phyloP scores from a whole-genome alignment of 2,329 filamentous ascomycete species.

The Fusarium subglutinans region DNA sequence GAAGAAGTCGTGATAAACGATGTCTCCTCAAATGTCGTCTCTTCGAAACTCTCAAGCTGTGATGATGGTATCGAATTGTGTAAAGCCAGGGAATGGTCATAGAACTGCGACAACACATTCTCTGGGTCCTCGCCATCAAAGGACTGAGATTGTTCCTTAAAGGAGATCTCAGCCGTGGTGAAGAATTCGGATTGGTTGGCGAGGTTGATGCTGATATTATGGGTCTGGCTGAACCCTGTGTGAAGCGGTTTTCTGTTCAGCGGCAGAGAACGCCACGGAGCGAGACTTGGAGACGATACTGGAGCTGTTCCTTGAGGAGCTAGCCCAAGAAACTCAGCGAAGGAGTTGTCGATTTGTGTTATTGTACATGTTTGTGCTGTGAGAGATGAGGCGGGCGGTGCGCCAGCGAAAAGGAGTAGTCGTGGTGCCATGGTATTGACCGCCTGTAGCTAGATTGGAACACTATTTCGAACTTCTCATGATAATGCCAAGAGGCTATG shows the following conservation, averaged over 20 bases:
- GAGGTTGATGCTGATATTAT: conserved; percentile 49
- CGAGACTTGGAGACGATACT: conserved; percentile 47
- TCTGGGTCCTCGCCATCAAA: conserved; percentile 47
- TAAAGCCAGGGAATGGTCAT: conserved; percentile 78
- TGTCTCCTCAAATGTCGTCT: conserved; percentile 40
- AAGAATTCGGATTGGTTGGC: conserved; percentile 57
- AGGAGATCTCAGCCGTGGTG: conserved; percentile 54
- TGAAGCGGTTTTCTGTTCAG: conserved; percentile 56
- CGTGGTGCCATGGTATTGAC: conserved; percentile 37
- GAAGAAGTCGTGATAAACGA: conserved; percentile 53
- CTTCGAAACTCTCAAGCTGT: conserved; percentile 55
- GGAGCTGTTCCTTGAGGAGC: not conserved
- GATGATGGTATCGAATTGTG: conserved; percentile 74
- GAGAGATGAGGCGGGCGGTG: conserved; percentile 46
- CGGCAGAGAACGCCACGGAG: conserved; percentile 65
- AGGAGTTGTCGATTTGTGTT: conserved; percentile 38
- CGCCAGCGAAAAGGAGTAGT: conserved; percentile 52
- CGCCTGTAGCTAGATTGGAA: not conserved
- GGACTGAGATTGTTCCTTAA: conserved; percentile 35
- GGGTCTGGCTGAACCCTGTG: conserved; percentile 63
- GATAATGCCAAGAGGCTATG: not conserved
- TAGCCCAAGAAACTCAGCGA: conserved; percentile 42
- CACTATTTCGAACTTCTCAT: conserved; percentile 8
- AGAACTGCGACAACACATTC: conserved; percentile 69
- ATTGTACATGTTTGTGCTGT: conserved; percentile 45